Conservation (phyloP, 768 basidiomycete species). For the Chiua virens region DNA sequence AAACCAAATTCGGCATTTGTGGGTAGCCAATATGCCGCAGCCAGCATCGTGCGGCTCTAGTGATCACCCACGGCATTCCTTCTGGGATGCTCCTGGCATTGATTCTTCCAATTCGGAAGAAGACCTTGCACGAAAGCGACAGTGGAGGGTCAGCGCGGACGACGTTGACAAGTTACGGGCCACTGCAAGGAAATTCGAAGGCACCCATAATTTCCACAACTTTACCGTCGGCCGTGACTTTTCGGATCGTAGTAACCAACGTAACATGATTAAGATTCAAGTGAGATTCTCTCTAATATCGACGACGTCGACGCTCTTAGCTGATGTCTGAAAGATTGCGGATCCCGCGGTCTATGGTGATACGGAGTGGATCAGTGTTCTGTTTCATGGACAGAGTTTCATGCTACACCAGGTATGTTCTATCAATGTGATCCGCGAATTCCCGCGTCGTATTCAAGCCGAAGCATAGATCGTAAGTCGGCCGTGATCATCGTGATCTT, state of each 20-base stretch:
- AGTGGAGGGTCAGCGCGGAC: constrained; percentile 61
- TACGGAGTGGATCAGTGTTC: constrained; percentile 92
- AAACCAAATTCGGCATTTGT: constrained; percentile 69
- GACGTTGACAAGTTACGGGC: constrained; percentile 57
- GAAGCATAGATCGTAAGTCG: constrained; percentile 31
- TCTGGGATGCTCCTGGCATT: constrained; percentile 53
- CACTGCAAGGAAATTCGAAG: constrained; percentile 66
- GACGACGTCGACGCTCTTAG: too few relatives aligned
- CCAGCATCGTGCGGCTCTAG: constrained; percentile 12
- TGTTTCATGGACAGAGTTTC: constrained; percentile 96
- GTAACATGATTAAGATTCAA: constrained; percentile 88
- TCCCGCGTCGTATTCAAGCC: constrained; percentile 23
- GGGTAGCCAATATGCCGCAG: constrained; percentile 40
- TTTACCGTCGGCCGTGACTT: constrained; percentile 91
- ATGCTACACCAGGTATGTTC: constrained; percentile 94
- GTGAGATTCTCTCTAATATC: constrained; percentile 36
- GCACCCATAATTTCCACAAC: constrained; percentile 97
- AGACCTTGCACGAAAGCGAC: constrained; percentile 64
- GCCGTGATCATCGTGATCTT: not conserved
- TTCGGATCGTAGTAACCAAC: constrained; percentile 74
- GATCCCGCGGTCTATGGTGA: constrained; percentile 89
- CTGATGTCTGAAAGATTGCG: constrained; percentile 49
- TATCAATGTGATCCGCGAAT: constrained; percentile 1
- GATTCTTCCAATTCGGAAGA: constrained; percentile 48
- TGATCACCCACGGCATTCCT: constrained; percentile 45